Conservation (phyloP, 352 stramenopile species). For the Chrysophaeum taylorii region DNA sequence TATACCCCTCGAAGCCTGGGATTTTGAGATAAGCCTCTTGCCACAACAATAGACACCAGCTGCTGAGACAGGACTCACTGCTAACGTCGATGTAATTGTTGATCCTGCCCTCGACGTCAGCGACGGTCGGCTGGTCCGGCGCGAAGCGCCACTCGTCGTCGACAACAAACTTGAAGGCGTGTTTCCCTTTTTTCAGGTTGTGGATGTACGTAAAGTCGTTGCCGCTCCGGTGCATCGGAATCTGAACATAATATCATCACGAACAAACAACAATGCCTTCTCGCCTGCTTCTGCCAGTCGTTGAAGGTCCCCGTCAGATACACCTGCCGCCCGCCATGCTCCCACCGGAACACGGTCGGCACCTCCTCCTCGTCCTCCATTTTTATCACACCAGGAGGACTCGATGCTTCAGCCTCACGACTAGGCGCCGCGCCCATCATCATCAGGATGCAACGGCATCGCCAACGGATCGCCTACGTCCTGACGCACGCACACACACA, state of each 20-base stretch:
- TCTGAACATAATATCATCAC: no score
- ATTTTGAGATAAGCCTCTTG: no score
- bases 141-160: constrained; percentile 94
- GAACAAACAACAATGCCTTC: no score
- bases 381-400: no score
- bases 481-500: no score
- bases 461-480: no score
- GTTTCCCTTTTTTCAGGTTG: constrained; percentile 87
- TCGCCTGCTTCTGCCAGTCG: constrained; percentile 95
- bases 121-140: constrained; percentile 82
- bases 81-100: constrained; percentile 99
- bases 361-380: constrained; percentile 49
- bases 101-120: constrained; percentile 94
- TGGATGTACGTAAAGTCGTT: constrained; percentile 99
- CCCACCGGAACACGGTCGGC: constrained; percentile 95
- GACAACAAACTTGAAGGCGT: constrained; percentile 99
- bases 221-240: constrained; percentile 94
- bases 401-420: no score
- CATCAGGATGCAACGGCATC: no score
- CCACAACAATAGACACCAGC: no score
- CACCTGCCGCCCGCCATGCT: constrained; percentile 87
- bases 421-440: no score
- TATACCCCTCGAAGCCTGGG: constrained; percentile 83
- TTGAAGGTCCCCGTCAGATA: constrained; percentile 99
- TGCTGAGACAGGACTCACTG: no score